Percentiles rank a stretch among this genome's conserved stretches.
Conservation (phyloP, 2,329 filamentous ascomycete genomes). For the Xylariaceae sp. region DNA sequence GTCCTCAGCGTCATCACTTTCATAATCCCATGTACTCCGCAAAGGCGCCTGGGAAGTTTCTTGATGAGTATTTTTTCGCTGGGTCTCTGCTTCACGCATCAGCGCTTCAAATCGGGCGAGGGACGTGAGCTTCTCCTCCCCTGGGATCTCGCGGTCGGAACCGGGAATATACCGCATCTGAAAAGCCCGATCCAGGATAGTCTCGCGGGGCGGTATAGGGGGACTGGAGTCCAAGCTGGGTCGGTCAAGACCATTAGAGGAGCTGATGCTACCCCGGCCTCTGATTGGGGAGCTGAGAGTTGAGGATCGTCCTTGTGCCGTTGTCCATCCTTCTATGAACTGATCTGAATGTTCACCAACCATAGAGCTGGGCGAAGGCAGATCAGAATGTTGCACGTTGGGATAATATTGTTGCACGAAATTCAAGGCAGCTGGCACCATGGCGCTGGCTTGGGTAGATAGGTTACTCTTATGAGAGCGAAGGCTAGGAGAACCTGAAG, state of each 20-base stretch:
- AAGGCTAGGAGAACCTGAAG: constrained; percentile 57
- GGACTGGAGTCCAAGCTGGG: constrained; percentile 44
- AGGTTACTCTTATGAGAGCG: constrained; percentile 60
- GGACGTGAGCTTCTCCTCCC: constrained; percentile 61
- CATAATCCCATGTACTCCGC: constrained; percentile 50
- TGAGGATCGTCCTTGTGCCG: constrained; percentile 56
- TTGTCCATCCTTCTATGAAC: constrained; percentile 58
- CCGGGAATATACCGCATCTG: constrained; percentile 60
- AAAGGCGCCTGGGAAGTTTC: constrained; percentile 37
- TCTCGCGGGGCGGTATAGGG: constrained; percentile 55
- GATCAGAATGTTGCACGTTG: constrained; percentile 49
- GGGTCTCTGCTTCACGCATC: constrained; percentile 58
- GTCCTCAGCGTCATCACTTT: constrained; percentile 42
- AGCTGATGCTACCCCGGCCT: constrained; percentile 52
- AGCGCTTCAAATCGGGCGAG: constrained; percentile 62
- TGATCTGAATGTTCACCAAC: constrained; percentile 51
- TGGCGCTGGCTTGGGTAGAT: constrained; percentile 53
- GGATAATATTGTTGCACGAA: constrained; percentile 48
- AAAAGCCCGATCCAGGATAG: constrained; percentile 64
- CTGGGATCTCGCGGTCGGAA: constrained; percentile 48
- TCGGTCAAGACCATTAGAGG: constrained; percentile 39
- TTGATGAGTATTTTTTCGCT: constrained; percentile 38
- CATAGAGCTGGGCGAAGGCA: constrained; percentile 54
- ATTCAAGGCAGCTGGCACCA: constrained; percentile 39
- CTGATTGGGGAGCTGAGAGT: constrained; percentile 54